phyloP scores from a whole-genome alignment of 176 grass and related monocot genomes.

The Lolium rigidum region DNA sequence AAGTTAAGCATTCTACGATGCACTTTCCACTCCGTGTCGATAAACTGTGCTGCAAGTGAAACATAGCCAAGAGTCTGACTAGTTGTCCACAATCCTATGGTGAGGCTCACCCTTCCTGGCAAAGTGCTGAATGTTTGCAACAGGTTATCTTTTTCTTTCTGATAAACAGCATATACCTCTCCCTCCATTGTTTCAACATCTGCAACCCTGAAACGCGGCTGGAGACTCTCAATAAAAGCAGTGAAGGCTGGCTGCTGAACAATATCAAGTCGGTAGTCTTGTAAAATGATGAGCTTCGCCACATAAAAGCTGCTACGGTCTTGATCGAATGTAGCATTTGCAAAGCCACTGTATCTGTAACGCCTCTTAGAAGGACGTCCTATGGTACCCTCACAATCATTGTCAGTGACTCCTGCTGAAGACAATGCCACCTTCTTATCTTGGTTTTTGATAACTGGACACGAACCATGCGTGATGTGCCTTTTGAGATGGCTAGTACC shows the following conservation, averaged over 20 bases:
- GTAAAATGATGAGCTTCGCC: slow-evolving; percentile 20
- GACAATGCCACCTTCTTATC: neutral
- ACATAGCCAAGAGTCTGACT: slow-evolving; percentile 37
- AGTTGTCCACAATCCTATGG: slow-evolving; percentile 23
- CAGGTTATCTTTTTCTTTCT: slow-evolving; percentile 22
- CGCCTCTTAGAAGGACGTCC: slow-evolving; percentile 47
- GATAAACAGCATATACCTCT: slow-evolving; percentile 21
- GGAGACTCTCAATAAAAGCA: slow-evolving; percentile 14
- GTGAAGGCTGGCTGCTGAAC: slow-evolving; percentile 22
- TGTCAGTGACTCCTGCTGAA: slow-evolving; percentile 18
- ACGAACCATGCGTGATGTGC: slow-evolving; percentile 10
- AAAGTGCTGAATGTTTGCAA: slow-evolving; percentile 23
- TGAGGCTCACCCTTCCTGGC: slow-evolving; percentile 27
- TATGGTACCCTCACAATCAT: slow-evolving; percentile 15
- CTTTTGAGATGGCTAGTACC: slow-evolving; percentile 34
- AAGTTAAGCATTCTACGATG: slow-evolving; percentile 21
- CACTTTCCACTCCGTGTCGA: slow-evolving; percentile 3
- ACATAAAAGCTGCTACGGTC: slow-evolving; percentile 6
- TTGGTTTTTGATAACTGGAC: slow-evolving; percentile 26
- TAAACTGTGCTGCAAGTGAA: slow-evolving; percentile 27
- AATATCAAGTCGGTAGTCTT: slow-evolving; percentile 28
- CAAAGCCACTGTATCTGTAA: slow-evolving; percentile 53
- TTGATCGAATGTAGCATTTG: slow-evolving; percentile 60
- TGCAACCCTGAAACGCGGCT: slow-evolving; percentile 1
- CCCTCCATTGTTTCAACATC: slow-evolving; percentile 16